These are phyloP conservation scores for Acorus calamus DNA, from an alignment of 106 monocot species.

Conservation along the genomic window DNA sequence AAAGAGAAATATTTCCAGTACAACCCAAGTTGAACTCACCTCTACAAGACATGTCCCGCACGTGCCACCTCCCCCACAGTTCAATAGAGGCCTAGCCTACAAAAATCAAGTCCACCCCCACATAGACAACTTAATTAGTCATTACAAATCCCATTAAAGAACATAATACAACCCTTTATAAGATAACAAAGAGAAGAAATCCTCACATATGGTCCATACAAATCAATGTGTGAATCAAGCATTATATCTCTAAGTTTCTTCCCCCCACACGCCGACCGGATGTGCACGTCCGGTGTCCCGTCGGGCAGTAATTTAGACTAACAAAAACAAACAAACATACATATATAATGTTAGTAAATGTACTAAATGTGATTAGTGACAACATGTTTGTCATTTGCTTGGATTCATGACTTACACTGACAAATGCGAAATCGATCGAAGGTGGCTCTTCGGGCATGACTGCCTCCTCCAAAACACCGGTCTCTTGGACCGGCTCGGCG, in stretches of 20 bases:
- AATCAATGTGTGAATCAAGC: conserved; percentile 77
- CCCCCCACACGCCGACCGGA: conserved; percentile 59
- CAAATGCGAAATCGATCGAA: conserved; percentile 72
- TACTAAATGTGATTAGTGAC: too few species aligned
- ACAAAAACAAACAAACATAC: not conserved
- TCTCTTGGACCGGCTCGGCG: too few species aligned
- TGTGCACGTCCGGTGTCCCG: conserved; percentile 67
- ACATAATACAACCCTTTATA: too few species aligned
- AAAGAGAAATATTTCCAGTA: too few species aligned
- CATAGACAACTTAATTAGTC: too few species aligned
- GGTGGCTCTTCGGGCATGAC: conserved; percentile 31
- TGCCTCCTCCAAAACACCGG: not conserved
- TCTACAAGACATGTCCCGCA: conserved; percentile 82
- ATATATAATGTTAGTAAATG: too few species aligned
- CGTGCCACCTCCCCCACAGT: conserved; percentile 72
- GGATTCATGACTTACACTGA: conserved; percentile 33
- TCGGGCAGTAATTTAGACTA: conserved; percentile 78
- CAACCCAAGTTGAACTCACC: conserved; percentile 20
- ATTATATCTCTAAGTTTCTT: conserved; percentile 89
- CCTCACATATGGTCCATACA: conserved; percentile 87
- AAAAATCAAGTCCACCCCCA: not conserved
- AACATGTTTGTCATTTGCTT: too few species aligned
- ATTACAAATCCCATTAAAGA: too few species aligned
- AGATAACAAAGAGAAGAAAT: not conserved
- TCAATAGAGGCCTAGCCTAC: conserved; percentile 46